Conservation (phyloP, 106 monocot species). For the Dioscorea dumetorum region DNA sequence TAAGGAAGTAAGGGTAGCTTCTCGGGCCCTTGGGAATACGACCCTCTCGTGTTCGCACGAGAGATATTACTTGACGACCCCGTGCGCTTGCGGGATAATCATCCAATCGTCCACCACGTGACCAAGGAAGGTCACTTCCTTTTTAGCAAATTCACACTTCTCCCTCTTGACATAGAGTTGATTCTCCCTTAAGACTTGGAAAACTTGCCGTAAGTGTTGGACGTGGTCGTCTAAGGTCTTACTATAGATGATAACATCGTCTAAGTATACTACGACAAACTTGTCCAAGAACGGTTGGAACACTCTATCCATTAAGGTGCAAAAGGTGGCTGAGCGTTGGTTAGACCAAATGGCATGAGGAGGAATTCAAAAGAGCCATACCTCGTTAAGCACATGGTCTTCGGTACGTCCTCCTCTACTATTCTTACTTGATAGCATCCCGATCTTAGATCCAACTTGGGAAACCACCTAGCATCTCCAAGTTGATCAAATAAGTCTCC, state of each 20-base stretch:
- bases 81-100: too few species aligned
- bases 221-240: too few species aligned
- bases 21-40: too few species aligned
- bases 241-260: conserved; percentile 1
- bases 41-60: too few species aligned
- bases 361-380: too few species aligned
- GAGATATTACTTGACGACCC: too few species aligned
- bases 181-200: background rate
- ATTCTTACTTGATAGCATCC: conserved; percentile 1
- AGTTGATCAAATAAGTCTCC: background rate
- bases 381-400: too few species aligned
- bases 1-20: too few species aligned
- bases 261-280: background rate
- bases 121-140: background rate
- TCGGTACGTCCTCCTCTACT: too few species aligned
- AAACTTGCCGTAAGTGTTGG: background rate
- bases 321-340: background rate
- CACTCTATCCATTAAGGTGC: background rate
- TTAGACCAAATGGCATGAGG: too few species aligned
- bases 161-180: background rate
- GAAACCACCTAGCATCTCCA: background rate
- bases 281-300: background rate
- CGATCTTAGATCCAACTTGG: background rate
- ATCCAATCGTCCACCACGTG: background rate
- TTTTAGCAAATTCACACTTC: background rate